Evolutionary conservation across 2,329 filamentous ascomycete species (phyloP), one percentile per base, ranked within the genome.

Genomic region (Byssothecium circinans): DNA sequence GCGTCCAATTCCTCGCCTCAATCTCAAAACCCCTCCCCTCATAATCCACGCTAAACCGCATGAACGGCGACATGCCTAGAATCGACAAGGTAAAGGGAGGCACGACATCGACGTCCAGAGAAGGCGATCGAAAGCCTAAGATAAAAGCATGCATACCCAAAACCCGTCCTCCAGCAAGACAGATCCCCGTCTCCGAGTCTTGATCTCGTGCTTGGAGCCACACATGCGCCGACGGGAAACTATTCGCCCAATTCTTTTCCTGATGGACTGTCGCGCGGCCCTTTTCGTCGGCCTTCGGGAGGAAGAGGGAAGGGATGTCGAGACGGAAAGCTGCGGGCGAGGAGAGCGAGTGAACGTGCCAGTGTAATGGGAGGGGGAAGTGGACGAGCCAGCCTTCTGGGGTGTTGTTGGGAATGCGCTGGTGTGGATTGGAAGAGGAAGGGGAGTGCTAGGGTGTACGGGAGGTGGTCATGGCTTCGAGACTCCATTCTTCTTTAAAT

Each of bases 201-300:
- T 48, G 42, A 14, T 60, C 50, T 43, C 60, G 62, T 14, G 65
- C 65, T 43, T 70, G 66, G 15, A 69, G 54, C 68, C 67, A 70
- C 52, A 69, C 65, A 38, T 71, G 76, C 15, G 74, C 69, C 2
- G 70, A 64, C 0, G 75, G 75, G 53, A 78, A 79, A 22, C 66
- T 70, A 33, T 63, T 62, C 1, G 75, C 76, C 75, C 75, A 79
- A 53, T 79, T 79, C 61, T 79, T 80, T 54, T 79, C 77, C 43
- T 77, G 70, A 54, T 79, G 76, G 1, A 78, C 69, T 2, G 60
- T 64, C 2, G 73, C 75, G 2, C 43, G 53, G 36, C 71, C 75
- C 22, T 53, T 50, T 61, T 64, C 44, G 41, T 65, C 47, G 40
- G 25, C n/a, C 43, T 53, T 6, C 56, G 61, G 48, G 53, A 58